Evolutionary conservation across 352 stramenopile genomes (phyloP), one percentile per base, ranked within the genome.

Genomic region (Plasmopara muralis): DNA sequence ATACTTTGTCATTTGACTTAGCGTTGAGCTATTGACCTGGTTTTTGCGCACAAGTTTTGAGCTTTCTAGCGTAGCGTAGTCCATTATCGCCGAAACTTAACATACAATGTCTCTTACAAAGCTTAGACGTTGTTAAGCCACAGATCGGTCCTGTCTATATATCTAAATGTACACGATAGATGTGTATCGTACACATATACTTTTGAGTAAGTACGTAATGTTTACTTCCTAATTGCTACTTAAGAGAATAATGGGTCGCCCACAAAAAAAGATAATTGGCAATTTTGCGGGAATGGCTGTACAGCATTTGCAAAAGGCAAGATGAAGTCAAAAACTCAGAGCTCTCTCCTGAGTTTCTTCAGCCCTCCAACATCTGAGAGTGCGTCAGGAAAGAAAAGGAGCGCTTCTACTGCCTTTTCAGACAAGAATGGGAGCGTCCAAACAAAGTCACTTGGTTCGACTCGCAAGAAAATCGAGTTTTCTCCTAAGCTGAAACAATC

Each of bases 311-410:
- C 25, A 41, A 67, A 55, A 41, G 39, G 18, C 41, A 62, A 54
- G 53, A 62, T 62, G 50, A 62, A 74, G 55, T 47, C 55, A 38
- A 66, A 69, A 45, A 85, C 71, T 46, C 81, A 93, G 69, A 87
- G 84, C 62, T 84, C 79, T 43, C 58, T 93, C 52, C 70, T 93
- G 55, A 88, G 64, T 66, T 93, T 93, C 79, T 93, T 93, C 65
- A 90, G 79, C 40, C 77, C 82, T 52, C 77, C 77, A 29, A 69
- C 60, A 33, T 70, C 57, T 1, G 47, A 70, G 42, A 57, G 60
- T 33, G 59, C 62, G 16, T 61, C 60, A 15, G 37, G 45, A 31
- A 69, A 57, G 43, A 74, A 79, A 43, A 73, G 66, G 30, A 63
- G 52, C 0, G 46, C 49, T 10, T 13, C 59, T 30, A 34, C 60